These are phyloP conservation scores for Acanthamoeba healyi DNA, from an alignment of 208 protist species.

Conservation along the genomic window DNA sequence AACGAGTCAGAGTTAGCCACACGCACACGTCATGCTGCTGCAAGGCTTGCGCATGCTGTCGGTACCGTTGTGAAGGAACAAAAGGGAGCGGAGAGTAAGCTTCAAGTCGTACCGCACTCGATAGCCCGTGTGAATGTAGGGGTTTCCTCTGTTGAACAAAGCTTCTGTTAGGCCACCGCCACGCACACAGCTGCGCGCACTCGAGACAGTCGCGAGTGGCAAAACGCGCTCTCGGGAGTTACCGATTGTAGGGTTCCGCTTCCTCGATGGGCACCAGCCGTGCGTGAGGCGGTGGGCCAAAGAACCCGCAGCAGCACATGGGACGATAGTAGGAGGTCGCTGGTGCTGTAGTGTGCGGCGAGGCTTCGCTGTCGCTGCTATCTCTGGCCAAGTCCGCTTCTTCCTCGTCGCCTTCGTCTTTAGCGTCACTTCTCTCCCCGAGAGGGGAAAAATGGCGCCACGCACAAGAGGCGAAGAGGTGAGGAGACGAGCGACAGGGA, in stretches of 20 bases:
- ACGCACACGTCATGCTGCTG: not conserved
- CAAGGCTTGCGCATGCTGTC: not conserved
- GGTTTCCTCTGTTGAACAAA: not conserved
- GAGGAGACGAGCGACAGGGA: too few species aligned
- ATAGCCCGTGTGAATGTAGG: constrained; percentile 64
- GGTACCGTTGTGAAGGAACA: constrained; percentile 69
- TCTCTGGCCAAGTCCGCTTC: too few species aligned
- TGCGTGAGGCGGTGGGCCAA: not conserved
- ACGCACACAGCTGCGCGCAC: not conserved
- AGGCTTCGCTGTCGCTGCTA: not conserved
- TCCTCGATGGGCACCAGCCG: constrained; percentile 21
- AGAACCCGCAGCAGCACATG: constrained; percentile 53
- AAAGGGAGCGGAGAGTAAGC: constrained; percentile 19
- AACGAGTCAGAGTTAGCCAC: not conserved
- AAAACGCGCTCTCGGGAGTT: too few species aligned
- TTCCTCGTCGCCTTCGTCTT: too few species aligned
- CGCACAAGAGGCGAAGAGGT: too few species aligned
- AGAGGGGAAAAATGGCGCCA: too few species aligned
- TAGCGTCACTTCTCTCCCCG: too few species aligned
- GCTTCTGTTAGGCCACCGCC: not conserved
- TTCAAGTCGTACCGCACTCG: constrained; percentile 14
- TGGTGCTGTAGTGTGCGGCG: not conserved
- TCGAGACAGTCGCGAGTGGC: too few species aligned
- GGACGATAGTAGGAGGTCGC: constrained; percentile 2
- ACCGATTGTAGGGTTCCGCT: constrained; percentile 58